These are phyloP conservation scores for Cryptococcus jaspeensis DNA, from an alignment of 1,284 basidiomycete genomes.

Conservation along the genomic window DNA sequence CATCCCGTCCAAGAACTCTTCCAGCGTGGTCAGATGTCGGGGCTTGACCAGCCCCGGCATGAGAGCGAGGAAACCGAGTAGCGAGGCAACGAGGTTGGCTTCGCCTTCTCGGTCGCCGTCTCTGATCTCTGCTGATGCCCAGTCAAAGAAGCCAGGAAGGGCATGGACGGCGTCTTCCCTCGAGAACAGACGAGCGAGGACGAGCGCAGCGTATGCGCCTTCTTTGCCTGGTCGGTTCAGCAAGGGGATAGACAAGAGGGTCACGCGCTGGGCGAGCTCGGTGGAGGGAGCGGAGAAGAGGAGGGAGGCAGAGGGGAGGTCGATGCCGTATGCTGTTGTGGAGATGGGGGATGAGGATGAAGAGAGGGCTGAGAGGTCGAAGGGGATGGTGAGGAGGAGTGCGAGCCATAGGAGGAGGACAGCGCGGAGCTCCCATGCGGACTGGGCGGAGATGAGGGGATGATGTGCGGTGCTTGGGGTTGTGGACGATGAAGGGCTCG, in stretches of 20 bases:
- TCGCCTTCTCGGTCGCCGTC: conserved; percentile 42
- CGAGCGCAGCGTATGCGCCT: conserved; percentile 45
- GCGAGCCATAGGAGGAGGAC: conserved; percentile 88
- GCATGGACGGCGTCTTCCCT: conserved; percentile 40
- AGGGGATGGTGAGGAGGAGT: conserved; percentile 90
- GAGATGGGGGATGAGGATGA: conserved; percentile 36
- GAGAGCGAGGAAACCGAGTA: conserved; percentile 41
- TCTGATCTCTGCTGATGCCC: conserved; percentile 32
- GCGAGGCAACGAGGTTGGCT: conserved; percentile 33
- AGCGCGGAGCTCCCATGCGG: conserved; percentile 77
- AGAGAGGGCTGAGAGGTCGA: conserved; percentile 77
- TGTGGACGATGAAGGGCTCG: conserved; percentile 52
- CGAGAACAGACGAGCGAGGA: conserved; percentile 47
- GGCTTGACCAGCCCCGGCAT: conserved; percentile 37
- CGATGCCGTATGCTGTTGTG: conserved; percentile 57
- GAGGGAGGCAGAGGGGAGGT: conserved; percentile 65
- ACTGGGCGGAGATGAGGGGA: conserved; percentile 29
- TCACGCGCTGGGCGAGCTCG: conserved; percentile 60
- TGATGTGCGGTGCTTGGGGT: conserved; percentile 45
- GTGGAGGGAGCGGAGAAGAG: conserved; percentile 64
- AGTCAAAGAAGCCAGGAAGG: conserved; percentile 39
- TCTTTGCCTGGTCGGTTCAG: conserved; percentile 47
- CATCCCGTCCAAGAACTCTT: conserved; percentile 26
- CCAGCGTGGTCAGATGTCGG: conserved; percentile 36
- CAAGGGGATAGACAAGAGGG: conserved; percentile 34